Evolutionary conservation across 2,329 filamentous ascomycete species (phyloP).

Genomic region (Chalaropsis ovoidea): DNA sequence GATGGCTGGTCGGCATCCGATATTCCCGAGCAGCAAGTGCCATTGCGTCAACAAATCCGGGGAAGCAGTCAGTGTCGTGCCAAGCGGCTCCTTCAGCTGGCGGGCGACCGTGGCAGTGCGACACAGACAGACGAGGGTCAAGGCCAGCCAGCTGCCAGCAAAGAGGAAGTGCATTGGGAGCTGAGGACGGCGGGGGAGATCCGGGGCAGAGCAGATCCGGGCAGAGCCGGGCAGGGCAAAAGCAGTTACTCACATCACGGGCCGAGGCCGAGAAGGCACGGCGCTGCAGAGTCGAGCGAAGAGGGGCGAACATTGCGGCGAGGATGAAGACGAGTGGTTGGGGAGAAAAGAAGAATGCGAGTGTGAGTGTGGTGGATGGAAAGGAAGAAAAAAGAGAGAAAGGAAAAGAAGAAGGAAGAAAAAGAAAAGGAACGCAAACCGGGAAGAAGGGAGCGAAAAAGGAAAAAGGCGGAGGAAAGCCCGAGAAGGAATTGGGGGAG

Average conservation of each 20-base stretch:
- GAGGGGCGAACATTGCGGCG: constrained; percentile 57
- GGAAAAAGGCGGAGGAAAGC: constrained; percentile 14
- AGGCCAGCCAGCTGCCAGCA: neutral
- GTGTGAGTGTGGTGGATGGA: constrained; percentile 24
- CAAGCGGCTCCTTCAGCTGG: constrained; percentile 8
- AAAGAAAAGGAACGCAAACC: constrained; percentile 2
- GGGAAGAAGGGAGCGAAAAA: constrained; percentile 10
- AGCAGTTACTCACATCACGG: constrained; percentile 49
- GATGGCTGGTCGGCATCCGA: too few species aligned
- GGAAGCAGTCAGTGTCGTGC: constrained; percentile 16
- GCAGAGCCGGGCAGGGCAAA: neutral
- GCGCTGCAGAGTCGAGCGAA: constrained; percentile 54
- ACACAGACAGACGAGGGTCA: neutral
- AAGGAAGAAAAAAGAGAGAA: neutral
- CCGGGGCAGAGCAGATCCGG: neutral
- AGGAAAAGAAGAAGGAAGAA: constrained; percentile 16
- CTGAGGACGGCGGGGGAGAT: neutral
- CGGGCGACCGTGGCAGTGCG: too few species aligned
- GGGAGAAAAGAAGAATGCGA: constrained; percentile 27
- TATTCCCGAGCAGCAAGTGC: neutral
- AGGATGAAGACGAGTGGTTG: constrained; percentile 24
- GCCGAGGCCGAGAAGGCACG: constrained; percentile 74
- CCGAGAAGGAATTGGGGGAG: constrained; percentile 17
- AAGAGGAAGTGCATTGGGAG: neutral
- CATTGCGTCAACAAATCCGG: constrained; percentile 5